Base-by-base conservation (phyloP, 495 filamentous ascomycete genomes). In the Opeltia flavorubescens region DNA sequence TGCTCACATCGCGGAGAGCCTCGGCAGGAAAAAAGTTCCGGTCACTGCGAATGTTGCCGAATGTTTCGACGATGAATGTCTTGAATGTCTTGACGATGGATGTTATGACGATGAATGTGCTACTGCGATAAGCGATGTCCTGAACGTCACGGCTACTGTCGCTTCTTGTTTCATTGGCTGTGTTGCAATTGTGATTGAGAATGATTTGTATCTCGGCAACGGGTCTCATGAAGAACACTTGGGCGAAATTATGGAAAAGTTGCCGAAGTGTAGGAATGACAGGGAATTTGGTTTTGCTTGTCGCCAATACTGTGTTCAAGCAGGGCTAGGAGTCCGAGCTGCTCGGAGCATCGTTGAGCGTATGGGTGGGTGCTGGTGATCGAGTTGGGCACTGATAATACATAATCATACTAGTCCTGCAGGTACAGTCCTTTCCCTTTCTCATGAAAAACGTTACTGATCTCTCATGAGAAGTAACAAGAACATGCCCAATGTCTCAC, bases 261-360 rank as follows among this genome's bases (percentile, higher is more conserved):
- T 59, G 20, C 42, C 44, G 24, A 18, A 47, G 17, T 60, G 57
- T 20, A 39, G 56, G 9, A 61, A 59, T 33, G 57, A 61, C 33
- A 50, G 53, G 34, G 56, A 60, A 49, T 60, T 49, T 31, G 56
- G 34, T 18, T 59, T 59, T 48, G 53, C 51, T 6, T 46, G 50
- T 44, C 44, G 47, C 26, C 40, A 43, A 21, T 56, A 27, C 13
- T 25, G 21, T 7, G 8, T 18, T n/a, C 18, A 15, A 18, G 46
- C 18, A 15, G 45, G 33, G 1, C n/a, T 48, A 30, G 3, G 20
- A 11, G 9, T 26, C 5, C 7, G 40, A 3, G 34, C 30, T 33
- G 30, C 30, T 15, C 9, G 15, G 30, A 9, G 15, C 30, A n/a
- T 33, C 9, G 30, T 15, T 33, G 30, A 9, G 30, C 30, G 30